These are phyloP conservation scores for Pistacia integerrima DNA, from an alignment of 345 rosid genomes.

Conservation along the genomic window DNA sequence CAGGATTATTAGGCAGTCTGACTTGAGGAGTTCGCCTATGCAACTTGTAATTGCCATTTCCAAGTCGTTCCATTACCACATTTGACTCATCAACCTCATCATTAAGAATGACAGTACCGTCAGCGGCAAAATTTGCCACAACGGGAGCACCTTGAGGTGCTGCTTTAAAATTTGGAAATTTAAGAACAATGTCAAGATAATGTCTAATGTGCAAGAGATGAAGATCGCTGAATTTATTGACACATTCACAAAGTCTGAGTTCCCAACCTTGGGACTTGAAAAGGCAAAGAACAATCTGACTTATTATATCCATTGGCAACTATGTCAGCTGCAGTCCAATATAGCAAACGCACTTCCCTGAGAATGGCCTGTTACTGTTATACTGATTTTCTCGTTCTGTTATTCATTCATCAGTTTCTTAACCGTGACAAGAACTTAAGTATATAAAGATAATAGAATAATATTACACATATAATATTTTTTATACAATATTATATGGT, in stretches of 20 bases:
- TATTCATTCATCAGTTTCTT: conserved; percentile 41
- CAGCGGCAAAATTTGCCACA: too few relatives aligned
- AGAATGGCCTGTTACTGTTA: conserved; percentile 61
- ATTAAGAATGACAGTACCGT: too few relatives aligned
- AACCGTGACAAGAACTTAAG: conserved; percentile 42
- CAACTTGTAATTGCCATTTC: too few relatives aligned
- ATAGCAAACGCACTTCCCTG: conserved; percentile 55
- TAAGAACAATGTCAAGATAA: conserved; percentile 34
- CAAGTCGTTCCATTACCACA: too few relatives aligned
- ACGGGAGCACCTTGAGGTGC: too few relatives aligned
- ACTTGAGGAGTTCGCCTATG: too few relatives aligned
- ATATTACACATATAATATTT: too few relatives aligned
- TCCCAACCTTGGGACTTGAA: background rate
- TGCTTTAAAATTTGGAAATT: conserved; percentile 8
- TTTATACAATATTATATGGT: too few relatives aligned
- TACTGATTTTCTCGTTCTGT: conserved; percentile 50
- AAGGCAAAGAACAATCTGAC: background rate
- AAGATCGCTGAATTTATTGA: conserved; percentile 22
- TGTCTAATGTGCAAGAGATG: conserved; percentile 37
- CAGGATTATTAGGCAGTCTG: too few relatives aligned
- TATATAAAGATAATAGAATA: too few relatives aligned
- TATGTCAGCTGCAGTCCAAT: conserved; percentile 49
- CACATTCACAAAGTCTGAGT: conserved; percentile 12
- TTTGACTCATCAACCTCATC: too few relatives aligned
- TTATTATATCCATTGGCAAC: conserved; percentile 3